These are phyloP conservation scores for Lentinula sp. DNA, from an alignment of 768 basidiomycete species.

Conservation along the genomic window DNA sequence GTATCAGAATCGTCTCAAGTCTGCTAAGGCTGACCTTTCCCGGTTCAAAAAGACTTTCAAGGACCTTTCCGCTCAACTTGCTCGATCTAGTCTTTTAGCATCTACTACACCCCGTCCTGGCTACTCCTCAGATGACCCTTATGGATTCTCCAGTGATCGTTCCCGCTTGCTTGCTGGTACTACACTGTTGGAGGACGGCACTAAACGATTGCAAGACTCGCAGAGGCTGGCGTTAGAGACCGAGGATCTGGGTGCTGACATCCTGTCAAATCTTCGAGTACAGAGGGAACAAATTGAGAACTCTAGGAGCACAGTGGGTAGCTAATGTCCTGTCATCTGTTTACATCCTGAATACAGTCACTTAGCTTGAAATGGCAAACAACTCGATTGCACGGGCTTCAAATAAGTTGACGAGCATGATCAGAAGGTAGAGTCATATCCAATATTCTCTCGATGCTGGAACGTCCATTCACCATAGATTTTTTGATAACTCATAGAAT, in stretches of 20 bases:
- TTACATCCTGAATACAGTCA: neutral
- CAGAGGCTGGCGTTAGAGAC: conserved; percentile 94
- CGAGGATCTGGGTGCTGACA: conserved; percentile 92
- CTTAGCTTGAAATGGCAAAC: conserved; percentile 80
- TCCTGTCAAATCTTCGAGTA: conserved; percentile 73
- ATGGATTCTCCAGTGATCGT: conserved; percentile 64
- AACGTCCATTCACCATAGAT: conserved; percentile 22
- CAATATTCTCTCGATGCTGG: conserved; percentile 1
- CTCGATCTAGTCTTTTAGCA: conserved; percentile 75
- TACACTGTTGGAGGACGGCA: conserved; percentile 75
- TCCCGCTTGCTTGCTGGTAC: conserved; percentile 78
- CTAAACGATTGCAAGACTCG: conserved; percentile 79
- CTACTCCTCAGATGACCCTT: conserved; percentile 74
- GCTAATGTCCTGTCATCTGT: neutral
- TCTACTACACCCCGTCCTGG: conserved; percentile 30
- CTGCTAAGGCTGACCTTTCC: conserved; percentile 69
- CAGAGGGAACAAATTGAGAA: conserved; percentile 96
- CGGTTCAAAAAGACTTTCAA: conserved; percentile 78
- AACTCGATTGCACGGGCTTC: conserved; percentile 86
- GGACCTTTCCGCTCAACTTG: conserved; percentile 62
- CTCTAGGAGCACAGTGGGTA: conserved; percentile 76
- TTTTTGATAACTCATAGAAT: conserved; percentile 52
- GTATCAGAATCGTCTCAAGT: conserved; percentile 70
- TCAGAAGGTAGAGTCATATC: conserved; percentile 64
- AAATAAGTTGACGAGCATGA: conserved; percentile 92